Percentiles rank a stretch among this genome's conserved stretches.
Evolutionary conservation across 331 rosid species (phyloP).

Genomic region (Phaseolus coccineus): DNA sequence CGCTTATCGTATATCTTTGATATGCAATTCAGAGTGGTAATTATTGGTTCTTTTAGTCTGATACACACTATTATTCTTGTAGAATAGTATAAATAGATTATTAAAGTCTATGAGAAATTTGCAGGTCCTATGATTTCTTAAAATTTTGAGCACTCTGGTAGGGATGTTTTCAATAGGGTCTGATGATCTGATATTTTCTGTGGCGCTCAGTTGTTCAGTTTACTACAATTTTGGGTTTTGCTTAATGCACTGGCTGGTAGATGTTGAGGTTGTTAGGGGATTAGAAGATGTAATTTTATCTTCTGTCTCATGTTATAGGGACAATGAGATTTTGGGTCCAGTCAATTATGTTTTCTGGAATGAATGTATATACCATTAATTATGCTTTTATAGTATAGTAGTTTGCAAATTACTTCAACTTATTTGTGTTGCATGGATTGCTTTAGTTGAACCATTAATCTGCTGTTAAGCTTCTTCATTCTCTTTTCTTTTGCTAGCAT

Average conservation of each 20-base stretch:
- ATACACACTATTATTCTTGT: background rate
- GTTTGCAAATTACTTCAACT: background rate
- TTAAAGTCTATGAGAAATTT: background rate
- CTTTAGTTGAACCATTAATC: constrained; percentile 13
- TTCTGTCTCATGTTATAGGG: background rate
- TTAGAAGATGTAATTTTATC: constrained; percentile 29
- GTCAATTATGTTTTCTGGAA: constrained; percentile 15
- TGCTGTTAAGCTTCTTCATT: constrained; percentile 36
- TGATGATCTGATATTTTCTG: background rate
- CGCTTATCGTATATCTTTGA: constrained; percentile 4
- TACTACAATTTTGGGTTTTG: background rate
- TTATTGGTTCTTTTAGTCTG: background rate
- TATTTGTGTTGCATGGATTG: constrained; percentile 21
- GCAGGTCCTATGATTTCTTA: background rate
- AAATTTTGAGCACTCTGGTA: constrained; percentile 1
- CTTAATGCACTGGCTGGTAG: background rate
- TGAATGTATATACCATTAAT: background rate
- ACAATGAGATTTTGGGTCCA: background rate
- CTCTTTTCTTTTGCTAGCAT: constrained; percentile 62
- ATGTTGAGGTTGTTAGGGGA: constrained; percentile 3
- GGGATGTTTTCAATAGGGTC: background rate
- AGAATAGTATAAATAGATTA: background rate
- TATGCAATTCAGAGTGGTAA: background rate
- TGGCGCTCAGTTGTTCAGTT: background rate
- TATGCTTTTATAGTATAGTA: constrained; percentile 14